These are phyloP conservation scores for Fusarium irregulare DNA, from an alignment of 2,329 filamentous ascomycete species.

Conservation along the genomic window DNA sequence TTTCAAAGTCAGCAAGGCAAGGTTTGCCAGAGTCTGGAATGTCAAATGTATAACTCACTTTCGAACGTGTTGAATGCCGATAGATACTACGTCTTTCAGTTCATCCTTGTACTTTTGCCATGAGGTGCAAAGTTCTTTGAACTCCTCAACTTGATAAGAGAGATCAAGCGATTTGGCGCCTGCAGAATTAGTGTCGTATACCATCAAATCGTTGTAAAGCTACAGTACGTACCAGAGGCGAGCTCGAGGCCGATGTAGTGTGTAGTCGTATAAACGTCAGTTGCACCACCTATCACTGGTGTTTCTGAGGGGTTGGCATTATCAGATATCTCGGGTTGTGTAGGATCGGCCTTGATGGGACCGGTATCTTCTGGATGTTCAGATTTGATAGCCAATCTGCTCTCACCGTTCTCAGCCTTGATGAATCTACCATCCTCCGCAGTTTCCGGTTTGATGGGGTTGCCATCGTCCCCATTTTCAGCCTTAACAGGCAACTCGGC, in stretches of 20 bases:
- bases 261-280: conserved; percentile 83
- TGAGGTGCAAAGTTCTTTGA: conserved; percentile 82
- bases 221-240: conserved; percentile 69
- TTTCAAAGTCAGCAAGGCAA: conserved; percentile 22
- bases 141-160: conserved; percentile 84
- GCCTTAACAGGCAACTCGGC: conserved; percentile 55
- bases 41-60: conserved; percentile 70
- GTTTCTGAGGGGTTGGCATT: conserved; percentile 18
- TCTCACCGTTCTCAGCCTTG: conserved; percentile 42
- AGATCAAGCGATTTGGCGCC: conserved; percentile 79
- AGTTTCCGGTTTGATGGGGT: conserved; percentile 51
- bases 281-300: conserved; percentile 26
- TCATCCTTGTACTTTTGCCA: conserved; percentile 81
- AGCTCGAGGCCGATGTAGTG: conserved; percentile 94
- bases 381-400: conserved; percentile 13
- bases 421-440: conserved; percentile 44
- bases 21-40: neutral
- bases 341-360: conserved; percentile 30
- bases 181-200: conserved; percentile 53
- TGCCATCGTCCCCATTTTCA: conserved; percentile 56
- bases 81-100: conserved; percentile 69
- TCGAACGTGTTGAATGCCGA: conserved; percentile 85
- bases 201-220: neutral
- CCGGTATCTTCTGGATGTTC: conserved; percentile 48
- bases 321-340: conserved; percentile 22